Evolutionary conservation across 73 alveolate species (phyloP), one percentile per base, ranked within the genome.

Genomic region (Uronychia binucleata): DNA sequence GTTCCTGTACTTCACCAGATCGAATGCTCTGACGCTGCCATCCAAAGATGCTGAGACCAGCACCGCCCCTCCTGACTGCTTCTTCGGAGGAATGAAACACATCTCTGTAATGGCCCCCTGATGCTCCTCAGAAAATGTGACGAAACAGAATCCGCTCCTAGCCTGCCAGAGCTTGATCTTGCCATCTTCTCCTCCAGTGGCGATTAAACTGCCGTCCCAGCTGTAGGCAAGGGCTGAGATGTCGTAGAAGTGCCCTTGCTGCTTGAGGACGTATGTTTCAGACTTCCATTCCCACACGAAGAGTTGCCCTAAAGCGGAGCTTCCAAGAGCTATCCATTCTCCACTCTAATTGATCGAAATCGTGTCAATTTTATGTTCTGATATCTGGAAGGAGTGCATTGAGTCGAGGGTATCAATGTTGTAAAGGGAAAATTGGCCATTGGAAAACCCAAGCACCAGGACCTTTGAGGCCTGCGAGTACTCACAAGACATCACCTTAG

Each of bases 261-360:
- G 93, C 80, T 97, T 96, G 78, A 95, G 85, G 28, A 97, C 92
- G 86, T 95, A 97, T 30, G 98, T 85, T 86, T 97, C 98, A 34
- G 98, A 93, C 90, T 96, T 96, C 99, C 99, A 97, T 88, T 97
- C 99, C 99, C 99, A 97, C n/a, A 97, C 98, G 77, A 97, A 94
- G 35, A 97, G 88, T 88, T 97, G 95, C 30, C 97, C 97, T 74
- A 78, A 75, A 87, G 87, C 88, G 67, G 89, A 87, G 75, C 97
- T 96, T 1, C 83, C 89, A 77, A 97, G 87, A 14, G 99, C 99
- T 0, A 97, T 96, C 99, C 99, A 97, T 77, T 96, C 96, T 0
- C 98, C 99, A n/a, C 94, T 79, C n/a, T 93, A 77, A 81, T 95
- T 97, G 59, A 97, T 89, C 30, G 98, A 90, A 58, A 96, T 28